phyloP scores from a whole-genome alignment of 768 basidiomycete genomes.

The Favolaschia claudopus region DNA sequence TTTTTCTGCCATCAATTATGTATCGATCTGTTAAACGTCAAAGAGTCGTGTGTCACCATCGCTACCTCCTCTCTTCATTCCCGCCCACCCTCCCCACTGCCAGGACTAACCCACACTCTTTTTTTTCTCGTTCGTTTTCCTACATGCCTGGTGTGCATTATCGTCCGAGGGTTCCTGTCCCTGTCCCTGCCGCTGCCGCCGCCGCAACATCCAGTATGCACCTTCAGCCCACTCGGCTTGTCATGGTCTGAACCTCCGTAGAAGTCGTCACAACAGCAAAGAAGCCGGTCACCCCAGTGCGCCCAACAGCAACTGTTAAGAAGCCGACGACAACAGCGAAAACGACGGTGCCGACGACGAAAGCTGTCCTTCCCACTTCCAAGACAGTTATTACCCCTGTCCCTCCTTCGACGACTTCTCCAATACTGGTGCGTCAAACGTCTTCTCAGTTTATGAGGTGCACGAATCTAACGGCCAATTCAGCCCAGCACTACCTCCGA shows the following conservation, averaged over 20 bases:
- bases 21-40: background rate
- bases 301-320: too few relatives aligned
- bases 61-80: background rate
- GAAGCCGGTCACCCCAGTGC: background rate
- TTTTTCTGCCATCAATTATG: background rate
- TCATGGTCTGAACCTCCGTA: background rate
- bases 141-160: background rate
- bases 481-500: background rate
- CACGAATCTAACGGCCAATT: too few relatives aligned
- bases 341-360: background rate
- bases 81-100: background rate
- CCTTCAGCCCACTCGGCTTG: background rate
- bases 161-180: background rate
- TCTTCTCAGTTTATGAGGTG: background rate
- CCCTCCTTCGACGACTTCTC: background rate
- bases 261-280: background rate
- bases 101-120: slow-evolving; percentile 12
- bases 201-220: background rate
- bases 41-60: background rate
- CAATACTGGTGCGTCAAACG: background rate
- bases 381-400: background rate
- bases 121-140: background rate
- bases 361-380: background rate
- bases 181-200: background rate
- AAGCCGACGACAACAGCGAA: background rate